Percentiles rank a stretch among this genome's conserved stretches.
Evolutionary conservation across 164 flowering plant species (phyloP).

Genomic region (Cinnamomum chago): DNA sequence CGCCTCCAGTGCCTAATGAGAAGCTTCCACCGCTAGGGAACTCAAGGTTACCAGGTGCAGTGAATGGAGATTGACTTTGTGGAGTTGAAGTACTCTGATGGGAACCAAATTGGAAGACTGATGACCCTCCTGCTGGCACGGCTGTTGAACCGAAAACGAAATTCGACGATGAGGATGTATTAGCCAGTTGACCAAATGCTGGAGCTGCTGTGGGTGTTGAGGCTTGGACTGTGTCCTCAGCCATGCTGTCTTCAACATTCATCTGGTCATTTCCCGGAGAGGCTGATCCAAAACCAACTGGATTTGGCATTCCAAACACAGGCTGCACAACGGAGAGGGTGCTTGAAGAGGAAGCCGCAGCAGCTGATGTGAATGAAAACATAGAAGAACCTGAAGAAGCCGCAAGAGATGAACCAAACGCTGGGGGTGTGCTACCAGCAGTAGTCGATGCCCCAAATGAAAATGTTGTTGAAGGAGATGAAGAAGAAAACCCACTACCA

Average conservation of each 20-base stretch:
- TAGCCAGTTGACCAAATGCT: conserved; percentile 45
- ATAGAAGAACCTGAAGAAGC: conserved; percentile 32
- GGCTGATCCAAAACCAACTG: conserved; percentile 35
- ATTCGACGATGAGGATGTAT: conserved; percentile 20
- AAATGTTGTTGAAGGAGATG: conserved; percentile 34
- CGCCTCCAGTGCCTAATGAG: conserved; percentile 29
- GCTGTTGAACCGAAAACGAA: conserved; percentile 39
- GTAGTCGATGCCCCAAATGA: conserved; percentile 46
- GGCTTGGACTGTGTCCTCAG: conserved; percentile 72
- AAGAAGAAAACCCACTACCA: not conserved
- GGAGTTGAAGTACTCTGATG: conserved; percentile 39
- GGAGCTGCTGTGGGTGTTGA: conserved; percentile 19
- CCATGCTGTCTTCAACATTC: conserved; percentile 90
- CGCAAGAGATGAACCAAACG: conserved; percentile 34
- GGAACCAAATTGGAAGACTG: conserved; percentile 52
- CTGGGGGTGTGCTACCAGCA: conserved; percentile 20
- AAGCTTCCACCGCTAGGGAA: conserved; percentile 27
- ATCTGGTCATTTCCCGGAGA: conserved; percentile 59
- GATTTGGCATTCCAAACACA: conserved; percentile 33
- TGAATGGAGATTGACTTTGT: conserved; percentile 51
- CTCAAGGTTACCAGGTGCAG: conserved; percentile 53
- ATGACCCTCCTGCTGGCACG: conserved; percentile 31
- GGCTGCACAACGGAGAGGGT: conserved; percentile 26
- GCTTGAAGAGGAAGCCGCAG: conserved; percentile 35
- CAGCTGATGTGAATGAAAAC: conserved; percentile 46